Evolutionary conservation across 2,329 filamentous ascomycete species (phyloP), one percentile per base, ranked within the genome.

Genomic region (Nectriaceae sp.): DNA sequence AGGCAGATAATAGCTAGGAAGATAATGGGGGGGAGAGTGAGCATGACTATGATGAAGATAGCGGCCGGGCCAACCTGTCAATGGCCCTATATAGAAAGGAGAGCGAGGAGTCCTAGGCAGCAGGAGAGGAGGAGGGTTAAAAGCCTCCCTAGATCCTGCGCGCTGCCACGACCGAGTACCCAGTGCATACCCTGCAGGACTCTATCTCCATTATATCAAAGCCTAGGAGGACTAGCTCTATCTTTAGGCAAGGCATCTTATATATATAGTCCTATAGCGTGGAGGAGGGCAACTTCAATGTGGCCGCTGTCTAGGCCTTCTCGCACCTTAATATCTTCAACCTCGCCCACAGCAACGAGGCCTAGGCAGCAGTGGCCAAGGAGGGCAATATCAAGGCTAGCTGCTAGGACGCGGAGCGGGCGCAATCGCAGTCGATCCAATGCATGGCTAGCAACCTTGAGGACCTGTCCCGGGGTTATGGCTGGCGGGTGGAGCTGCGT

Each of bases 351-450:
- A 44, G 31, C 31, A 20, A 44, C 33, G 20, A 44, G 42, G 42
- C 42, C 8, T 44, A 20, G 42, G 42, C 42, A 29, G 42, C 20
- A 44, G 31, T 44, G 31, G 42, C 42, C 42, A 24, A 31, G 36
- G n/a, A 44, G 18, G 42, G 42, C 33, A 44, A 44, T n/a, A 44
- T 44, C 31, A 44, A 44, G 42, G 42, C 42, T 21, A 44, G 42
- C 42, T 20, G 31, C 19, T 20, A 44, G 31, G 42, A 44, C 19
- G 31, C 31, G 31, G 42, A 44, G 36, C 31, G 20, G 31, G 42
- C 31, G 36, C 31, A 35, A 37, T 44, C 31, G 18, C 31, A 44
- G 31, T 44, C 31, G 29, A 44, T 44, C 42, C 31, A 44, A 31
- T 20, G n/a, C n/a, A n/a, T n/a, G n/a, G n/a, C n/a, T n/a, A n/a